Percentiles rank a stretch among this genome's conserved stretches.
phyloP scores from a whole-genome alignment of 768 basidiomycete genomes.

The Melanogaster broomeanus region DNA sequence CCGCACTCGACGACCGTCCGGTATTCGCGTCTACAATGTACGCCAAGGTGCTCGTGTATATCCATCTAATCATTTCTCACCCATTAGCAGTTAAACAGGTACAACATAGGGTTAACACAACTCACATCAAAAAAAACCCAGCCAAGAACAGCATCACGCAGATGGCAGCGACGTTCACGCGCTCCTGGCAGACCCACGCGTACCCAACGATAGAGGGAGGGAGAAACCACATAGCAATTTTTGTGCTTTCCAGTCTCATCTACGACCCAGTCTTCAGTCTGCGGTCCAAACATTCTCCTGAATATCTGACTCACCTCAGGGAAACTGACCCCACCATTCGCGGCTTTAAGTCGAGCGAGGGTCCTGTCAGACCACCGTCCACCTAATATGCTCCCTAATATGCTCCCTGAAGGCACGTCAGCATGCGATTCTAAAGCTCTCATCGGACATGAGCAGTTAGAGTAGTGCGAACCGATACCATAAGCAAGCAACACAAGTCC shows the following conservation, averaged over 20 bases:
- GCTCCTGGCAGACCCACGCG: slow-evolving; percentile 73
- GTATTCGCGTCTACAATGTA: slow-evolving; percentile 89
- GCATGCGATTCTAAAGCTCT: background rate
- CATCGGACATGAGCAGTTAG: background rate
- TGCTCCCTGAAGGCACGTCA: slow-evolving; percentile 37
- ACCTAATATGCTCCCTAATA: slow-evolving; percentile 57
- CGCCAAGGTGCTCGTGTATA: slow-evolving; percentile 70
- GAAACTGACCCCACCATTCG: slow-evolving; percentile 45
- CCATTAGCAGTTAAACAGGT: background rate
- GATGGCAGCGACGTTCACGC: slow-evolving; percentile 64
- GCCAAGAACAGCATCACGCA: slow-evolving; percentile 71
- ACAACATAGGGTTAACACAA: slow-evolving; percentile 5
- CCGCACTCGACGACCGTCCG: slow-evolving; percentile 77
- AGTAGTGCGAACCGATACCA: slow-evolving; percentile 60
- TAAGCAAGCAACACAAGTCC: slow-evolving; percentile 77
- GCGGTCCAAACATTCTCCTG: background rate
- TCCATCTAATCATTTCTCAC: slow-evolving; percentile 37
- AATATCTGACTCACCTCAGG: slow-evolving; percentile 56
- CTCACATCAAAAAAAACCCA: slow-evolving; percentile 73
- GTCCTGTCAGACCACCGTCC: slow-evolving; percentile 58
- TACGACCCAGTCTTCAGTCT: slow-evolving; percentile 25
- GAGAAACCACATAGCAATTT: slow-evolving; percentile 48
- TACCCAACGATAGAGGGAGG: slow-evolving; percentile 67
- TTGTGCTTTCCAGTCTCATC: slow-evolving; percentile 74
- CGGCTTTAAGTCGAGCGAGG: slow-evolving; percentile 40